phyloP scores from a whole-genome alignment of 768 basidiomycete genomes.

The Podaxis mareebaensis region DNA sequence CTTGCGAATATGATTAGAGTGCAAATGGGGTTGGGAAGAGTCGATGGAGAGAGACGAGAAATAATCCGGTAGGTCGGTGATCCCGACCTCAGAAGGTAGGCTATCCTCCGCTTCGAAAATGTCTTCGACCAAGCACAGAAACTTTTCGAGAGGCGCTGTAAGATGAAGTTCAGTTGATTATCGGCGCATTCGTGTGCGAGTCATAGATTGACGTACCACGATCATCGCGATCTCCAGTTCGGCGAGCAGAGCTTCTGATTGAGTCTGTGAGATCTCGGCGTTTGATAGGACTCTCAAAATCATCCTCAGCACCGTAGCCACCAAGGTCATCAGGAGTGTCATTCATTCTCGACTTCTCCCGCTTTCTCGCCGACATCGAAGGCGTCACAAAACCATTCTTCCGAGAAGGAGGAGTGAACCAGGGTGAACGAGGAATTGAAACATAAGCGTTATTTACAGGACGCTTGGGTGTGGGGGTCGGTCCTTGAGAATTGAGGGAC shows the following conservation, averaged over 20 bases:
- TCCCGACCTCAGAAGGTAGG: slow-evolving; percentile 44
- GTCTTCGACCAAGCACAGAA: slow-evolving; percentile 76
- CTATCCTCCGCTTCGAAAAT: slow-evolving; percentile 85
- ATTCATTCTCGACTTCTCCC: slow-evolving; percentile 32
- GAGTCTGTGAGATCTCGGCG: slow-evolving; percentile 30
- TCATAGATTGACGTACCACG: slow-evolving; percentile 46
- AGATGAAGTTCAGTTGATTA: slow-evolving; percentile 9
- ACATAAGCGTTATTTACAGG: slow-evolving; percentile 46
- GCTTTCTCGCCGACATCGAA: slow-evolving; percentile 19
- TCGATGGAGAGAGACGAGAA: slow-evolving; percentile 67
- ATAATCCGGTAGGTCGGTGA: slow-evolving; percentile 71
- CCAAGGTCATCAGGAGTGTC: slow-evolving; percentile 48
- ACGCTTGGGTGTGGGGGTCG: slow-evolving; percentile 35
- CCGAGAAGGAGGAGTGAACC: slow-evolving; percentile 43
- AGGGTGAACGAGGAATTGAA: slow-evolving; percentile 45
- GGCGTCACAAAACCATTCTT: slow-evolving; percentile 24
- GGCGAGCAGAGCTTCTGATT: slow-evolving; percentile 51
- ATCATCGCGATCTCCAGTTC: slow-evolving; percentile 77
- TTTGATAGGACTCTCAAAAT: slow-evolving; percentile 33
- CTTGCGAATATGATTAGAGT: slow-evolving; percentile 60
- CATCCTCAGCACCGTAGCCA: slow-evolving; percentile 57
- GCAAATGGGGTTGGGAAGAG: slow-evolving; percentile 58
- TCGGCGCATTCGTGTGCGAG: not conserved
- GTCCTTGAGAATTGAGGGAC: slow-evolving; percentile 16
- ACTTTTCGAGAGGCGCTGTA: slow-evolving; percentile 71